phyloP scores from a whole-genome alignment of 2,329 filamentous ascomycete species.

The Fusarium protoensiforme region DNA sequence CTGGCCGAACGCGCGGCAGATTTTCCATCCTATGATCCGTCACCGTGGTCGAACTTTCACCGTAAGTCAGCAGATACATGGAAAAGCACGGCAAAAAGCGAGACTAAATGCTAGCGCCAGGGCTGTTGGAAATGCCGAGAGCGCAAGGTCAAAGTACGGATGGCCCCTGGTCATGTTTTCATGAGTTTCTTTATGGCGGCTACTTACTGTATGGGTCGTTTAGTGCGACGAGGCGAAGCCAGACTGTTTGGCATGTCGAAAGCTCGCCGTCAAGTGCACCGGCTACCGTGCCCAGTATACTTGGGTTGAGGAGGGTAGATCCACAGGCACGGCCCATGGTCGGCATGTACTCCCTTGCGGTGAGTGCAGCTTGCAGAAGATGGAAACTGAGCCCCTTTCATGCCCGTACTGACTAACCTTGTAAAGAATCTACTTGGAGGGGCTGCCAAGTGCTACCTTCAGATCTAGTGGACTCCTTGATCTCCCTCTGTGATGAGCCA shows the following conservation, averaged over 20 bases:
- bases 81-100: too few relatives aligned
- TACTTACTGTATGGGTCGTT: neutral
- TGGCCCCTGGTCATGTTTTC: neutral
- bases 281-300: neutral
- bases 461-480: too few relatives aligned
- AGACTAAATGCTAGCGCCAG: neutral
- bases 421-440: too few relatives aligned
- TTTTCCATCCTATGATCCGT: too few relatives aligned
- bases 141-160: conserved; percentile 11
- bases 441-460: too few relatives aligned
- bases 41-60: too few relatives aligned
- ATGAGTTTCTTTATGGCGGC: neutral
- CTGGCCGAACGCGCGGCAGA: too few relatives aligned
- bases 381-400: too few relatives aligned
- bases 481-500: too few relatives aligned
- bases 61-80: too few relatives aligned
- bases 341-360: neutral
- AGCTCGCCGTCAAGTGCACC: neutral
- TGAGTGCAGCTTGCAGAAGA: neutral
- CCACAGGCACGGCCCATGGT: neutral
- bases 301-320: neutral
- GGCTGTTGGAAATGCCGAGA: conserved; percentile 16
- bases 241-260: neutral
- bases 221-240: neutral
- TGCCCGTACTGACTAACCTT: too few relatives aligned